Evolutionary conservation across 2,329 filamentous ascomycete genomes (phyloP).

Genomic region (Ceratocystis colombiana): DNA sequence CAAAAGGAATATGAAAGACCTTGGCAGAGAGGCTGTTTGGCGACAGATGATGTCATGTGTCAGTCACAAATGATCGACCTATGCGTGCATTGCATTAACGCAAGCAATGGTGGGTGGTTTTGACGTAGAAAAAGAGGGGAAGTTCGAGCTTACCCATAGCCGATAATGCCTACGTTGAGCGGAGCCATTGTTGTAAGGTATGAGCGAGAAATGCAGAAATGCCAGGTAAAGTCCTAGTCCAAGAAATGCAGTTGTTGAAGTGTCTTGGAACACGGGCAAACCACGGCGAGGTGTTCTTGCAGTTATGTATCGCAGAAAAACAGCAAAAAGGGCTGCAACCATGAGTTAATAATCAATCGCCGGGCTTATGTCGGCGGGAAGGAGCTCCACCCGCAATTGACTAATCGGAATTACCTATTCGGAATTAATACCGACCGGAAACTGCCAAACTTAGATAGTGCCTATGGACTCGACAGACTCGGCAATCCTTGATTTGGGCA

Average conservation of each 20-base stretch:
- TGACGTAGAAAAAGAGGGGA: conserved; percentile 2
- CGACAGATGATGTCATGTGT: conserved; percentile 5
- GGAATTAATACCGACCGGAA: background rate
- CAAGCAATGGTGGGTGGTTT: background rate
- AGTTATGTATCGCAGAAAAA: no score
- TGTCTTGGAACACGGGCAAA: background rate
- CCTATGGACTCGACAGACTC: background rate
- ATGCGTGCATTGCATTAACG: conserved; percentile 9
- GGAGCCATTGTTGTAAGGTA: conserved; percentile 24
- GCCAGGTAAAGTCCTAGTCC: no score
- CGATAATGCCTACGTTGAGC: conserved; percentile 43
- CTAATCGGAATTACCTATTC: background rate
- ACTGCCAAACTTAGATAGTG: background rate
- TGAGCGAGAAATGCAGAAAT: background rate
- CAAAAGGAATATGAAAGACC: conserved; percentile 74
- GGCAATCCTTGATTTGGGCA: background rate
- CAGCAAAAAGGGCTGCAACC: no score
- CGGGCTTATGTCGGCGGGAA: conserved; percentile 11
- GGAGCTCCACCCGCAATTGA: background rate
- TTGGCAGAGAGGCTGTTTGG: conserved; percentile 52
- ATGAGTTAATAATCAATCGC: background rate
- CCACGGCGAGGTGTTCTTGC: no score
- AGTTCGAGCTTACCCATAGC: conserved; percentile 39
- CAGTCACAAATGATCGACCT: background rate
- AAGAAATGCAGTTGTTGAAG: background rate